Conservation (phyloP, 2,329 filamentous ascomycete species). For the Torrubiella hemipterigena region DNA sequence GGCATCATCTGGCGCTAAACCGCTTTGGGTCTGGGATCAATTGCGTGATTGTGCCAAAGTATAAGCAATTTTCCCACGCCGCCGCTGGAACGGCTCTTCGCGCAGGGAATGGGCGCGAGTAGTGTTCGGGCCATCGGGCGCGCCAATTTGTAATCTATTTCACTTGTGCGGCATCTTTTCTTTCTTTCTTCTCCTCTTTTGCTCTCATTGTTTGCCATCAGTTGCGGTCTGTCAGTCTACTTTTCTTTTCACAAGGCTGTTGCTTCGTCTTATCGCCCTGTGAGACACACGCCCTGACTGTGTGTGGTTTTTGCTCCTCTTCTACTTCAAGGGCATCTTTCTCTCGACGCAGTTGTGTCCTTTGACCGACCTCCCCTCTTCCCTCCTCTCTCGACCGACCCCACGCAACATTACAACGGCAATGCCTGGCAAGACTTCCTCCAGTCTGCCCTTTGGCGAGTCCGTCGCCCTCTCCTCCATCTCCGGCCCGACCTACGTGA, state of each 20-base stretch:
- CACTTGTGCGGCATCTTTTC: too few species aligned
- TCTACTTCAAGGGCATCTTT: too few species aligned
- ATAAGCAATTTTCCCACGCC: constrained; percentile 20
- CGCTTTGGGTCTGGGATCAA: constrained; percentile 17
- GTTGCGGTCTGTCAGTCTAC: background rate
- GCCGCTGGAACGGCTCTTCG: constrained; percentile 2
- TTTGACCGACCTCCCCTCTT: too few species aligned
- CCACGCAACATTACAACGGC: constrained; percentile 19
- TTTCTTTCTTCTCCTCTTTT: constrained; percentile 1
- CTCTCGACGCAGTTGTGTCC: too few species aligned
- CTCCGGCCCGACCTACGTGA: constrained; percentile 81
- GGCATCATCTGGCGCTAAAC: constrained; percentile 14
- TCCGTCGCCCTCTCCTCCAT: constrained; percentile 47
- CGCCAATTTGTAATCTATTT: constrained; percentile 13
- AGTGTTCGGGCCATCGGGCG: constrained; percentile 7
- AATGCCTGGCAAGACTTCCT: constrained; percentile 20
- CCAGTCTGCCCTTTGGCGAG: constrained; percentile 46
- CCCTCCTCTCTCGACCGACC: constrained; percentile 10
- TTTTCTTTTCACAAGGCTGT: too few species aligned
- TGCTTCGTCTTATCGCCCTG: too few species aligned
- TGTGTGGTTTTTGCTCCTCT: too few species aligned
- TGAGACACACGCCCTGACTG: too few species aligned
- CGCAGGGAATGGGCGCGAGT: constrained; percentile 9
- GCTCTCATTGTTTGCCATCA: background rate
- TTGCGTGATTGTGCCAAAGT: constrained; percentile 26